Evolutionary conservation across 129 eudicot species (phyloP).

Genomic region (Calendula officinalis): DNA sequence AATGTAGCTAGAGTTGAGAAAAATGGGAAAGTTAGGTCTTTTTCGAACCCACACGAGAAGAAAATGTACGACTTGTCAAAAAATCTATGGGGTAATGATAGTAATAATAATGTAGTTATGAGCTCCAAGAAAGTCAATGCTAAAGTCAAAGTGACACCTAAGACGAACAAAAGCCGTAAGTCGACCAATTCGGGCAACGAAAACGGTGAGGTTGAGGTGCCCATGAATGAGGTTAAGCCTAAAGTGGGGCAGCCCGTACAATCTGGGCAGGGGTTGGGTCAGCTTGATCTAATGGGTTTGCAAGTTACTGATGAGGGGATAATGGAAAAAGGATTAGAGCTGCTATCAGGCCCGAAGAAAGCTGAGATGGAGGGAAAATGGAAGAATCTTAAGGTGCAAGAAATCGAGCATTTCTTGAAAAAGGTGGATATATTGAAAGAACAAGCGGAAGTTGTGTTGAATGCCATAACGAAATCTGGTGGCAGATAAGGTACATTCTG

Average conservation of each 20-base stretch:
- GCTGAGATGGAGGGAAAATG: slow-evolving; percentile 40
- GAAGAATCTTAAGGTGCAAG: slow-evolving; percentile 40
- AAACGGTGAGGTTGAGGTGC: slow-evolving; percentile 23
- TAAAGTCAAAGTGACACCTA: slow-evolving; percentile 28
- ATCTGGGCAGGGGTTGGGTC: slow-evolving; percentile 4
- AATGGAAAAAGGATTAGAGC: slow-evolving; percentile 33
- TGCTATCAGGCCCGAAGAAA: slow-evolving; percentile 28
- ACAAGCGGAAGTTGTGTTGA: slow-evolving; percentile 36
- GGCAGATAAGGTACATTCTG: slow-evolving; percentile 31
- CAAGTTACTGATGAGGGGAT: slow-evolving; percentile 30
- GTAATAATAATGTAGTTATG: slow-evolving; percentile 5
- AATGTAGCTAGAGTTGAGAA: slow-evolving; percentile 27
- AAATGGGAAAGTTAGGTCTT: slow-evolving; percentile 37
- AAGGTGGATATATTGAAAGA: slow-evolving; percentile 39
- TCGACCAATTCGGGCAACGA: slow-evolving; percentile 17
- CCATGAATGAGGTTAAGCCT: slow-evolving; percentile 11
- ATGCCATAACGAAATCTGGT: slow-evolving; percentile 32
- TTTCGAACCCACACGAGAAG: slow-evolving; percentile 59
- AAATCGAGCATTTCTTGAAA: slow-evolving; percentile 31
- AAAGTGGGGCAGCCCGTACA: slow-evolving; percentile 8
- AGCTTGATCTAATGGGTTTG: slow-evolving; percentile 21
- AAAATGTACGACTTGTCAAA: slow-evolving; percentile 48
- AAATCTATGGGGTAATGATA: slow-evolving; percentile 49
- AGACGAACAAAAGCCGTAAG: slow-evolving; percentile 22
- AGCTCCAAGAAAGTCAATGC: slow-evolving; percentile 22